Evolutionary conservation across 2,329 filamentous ascomycete genomes (phyloP).

Genomic region (Geosmithia morbida): DNA sequence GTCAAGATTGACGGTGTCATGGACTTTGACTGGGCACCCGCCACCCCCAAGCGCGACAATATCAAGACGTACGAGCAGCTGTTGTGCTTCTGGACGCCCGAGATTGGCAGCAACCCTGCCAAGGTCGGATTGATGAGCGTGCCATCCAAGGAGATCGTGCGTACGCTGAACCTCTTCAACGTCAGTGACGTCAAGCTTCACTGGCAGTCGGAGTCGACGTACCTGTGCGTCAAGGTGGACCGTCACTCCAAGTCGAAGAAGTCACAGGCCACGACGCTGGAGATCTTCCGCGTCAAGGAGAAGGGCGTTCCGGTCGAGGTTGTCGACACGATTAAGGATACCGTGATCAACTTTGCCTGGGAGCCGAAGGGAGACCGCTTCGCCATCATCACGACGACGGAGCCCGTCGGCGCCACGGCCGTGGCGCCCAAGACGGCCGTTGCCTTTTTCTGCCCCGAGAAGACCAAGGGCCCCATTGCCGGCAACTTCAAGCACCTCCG

Average conservation of each 20-base stretch:
- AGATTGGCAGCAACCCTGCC: constrained; percentile 94
- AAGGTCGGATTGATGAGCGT: constrained; percentile 95
- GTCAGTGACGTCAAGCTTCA: constrained; percentile 95
- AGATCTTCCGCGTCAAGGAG: constrained; percentile 94
- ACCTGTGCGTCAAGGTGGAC: constrained; percentile 97
- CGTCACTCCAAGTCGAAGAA: constrained; percentile 99
- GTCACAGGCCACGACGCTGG: constrained; percentile 87
- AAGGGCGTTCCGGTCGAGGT: constrained; percentile 98
- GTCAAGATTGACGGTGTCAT: constrained; percentile 95
- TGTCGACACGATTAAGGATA: constrained; percentile 94
- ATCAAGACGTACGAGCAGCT: constrained; percentile 90
- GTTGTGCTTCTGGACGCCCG: constrained; percentile 96
- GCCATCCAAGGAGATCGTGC: constrained; percentile 84
- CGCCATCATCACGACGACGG: constrained; percentile 88
- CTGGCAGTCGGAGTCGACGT: constrained; percentile 91
- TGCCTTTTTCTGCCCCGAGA: constrained; percentile 93
- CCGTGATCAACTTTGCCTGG: constrained; percentile 99
- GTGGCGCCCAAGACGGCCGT: constrained; percentile 90
- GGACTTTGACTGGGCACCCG: constrained; percentile 96
- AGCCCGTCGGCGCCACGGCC: constrained; percentile 62
- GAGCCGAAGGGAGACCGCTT: constrained; percentile 97
- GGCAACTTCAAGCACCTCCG: constrained; percentile 96
- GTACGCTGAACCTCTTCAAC: constrained; percentile 94
- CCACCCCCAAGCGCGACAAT: constrained; percentile 66
- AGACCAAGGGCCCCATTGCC: constrained; percentile 63